Percentiles rank a stretch among this genome's conserved stretches.
Evolutionary conservation across 768 basidiomycete genomes (phyloP).

Genomic region (Russula olivacea): DNA sequence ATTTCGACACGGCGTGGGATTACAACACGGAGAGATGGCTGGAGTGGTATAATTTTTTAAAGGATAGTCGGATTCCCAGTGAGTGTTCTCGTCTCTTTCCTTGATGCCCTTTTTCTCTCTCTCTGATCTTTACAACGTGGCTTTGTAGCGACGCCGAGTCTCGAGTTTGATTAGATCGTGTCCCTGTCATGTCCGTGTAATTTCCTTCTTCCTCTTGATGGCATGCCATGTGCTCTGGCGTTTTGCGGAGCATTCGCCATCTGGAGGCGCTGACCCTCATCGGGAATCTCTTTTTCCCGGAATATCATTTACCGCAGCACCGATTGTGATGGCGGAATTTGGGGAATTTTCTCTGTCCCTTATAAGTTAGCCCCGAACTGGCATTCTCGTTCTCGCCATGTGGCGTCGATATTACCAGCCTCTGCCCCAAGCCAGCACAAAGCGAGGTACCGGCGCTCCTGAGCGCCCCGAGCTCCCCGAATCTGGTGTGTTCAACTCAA

Average conservation of each 20-base stretch:
- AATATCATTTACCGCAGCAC: too few relatives aligned
- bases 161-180: not conserved
- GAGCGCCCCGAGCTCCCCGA: constrained; percentile 2
- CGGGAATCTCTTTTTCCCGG: not conserved
- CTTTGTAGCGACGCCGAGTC: not conserved
- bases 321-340: too few relatives aligned
- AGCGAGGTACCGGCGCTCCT: not conserved
- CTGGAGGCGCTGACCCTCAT: not conserved
- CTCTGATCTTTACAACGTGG: too few relatives aligned
- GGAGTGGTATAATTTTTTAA: constrained; percentile 3
- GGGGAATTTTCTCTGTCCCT: not conserved
- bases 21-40: constrained; percentile 1
- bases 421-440: not conserved
- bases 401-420: constrained; percentile 4
- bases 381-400: not conserved
- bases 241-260: too few relatives aligned
- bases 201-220: not conserved
- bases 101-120: too few relatives aligned
- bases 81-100: not conserved
- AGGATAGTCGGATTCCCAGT: not conserved
- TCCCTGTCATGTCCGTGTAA: not conserved
- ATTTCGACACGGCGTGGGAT: constrained; percentile 31
- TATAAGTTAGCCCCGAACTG: not conserved
- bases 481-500: not conserved
- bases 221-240: not conserved